These are phyloP conservation scores for Paralagenidium karlingii DNA, from an alignment of 352 stramenopile species.

Conservation along the genomic window DNA sequence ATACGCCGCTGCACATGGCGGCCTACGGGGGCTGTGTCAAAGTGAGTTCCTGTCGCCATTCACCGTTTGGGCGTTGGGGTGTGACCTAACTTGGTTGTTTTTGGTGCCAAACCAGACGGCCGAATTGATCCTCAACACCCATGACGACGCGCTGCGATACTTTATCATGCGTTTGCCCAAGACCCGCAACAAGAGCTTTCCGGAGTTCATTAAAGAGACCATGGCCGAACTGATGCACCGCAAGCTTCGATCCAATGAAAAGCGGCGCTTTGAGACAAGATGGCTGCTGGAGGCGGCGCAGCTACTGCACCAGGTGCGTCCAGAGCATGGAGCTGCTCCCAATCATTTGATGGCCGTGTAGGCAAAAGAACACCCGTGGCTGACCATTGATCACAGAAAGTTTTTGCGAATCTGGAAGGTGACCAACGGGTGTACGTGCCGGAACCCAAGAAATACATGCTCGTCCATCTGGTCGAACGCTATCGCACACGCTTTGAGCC, in stretches of 20 bases:
- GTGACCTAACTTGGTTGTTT: not conserved
- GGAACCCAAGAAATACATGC: conserved; percentile 16
- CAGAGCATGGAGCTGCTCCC: not conserved
- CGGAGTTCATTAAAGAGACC: conserved; percentile 16
- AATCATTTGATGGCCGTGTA: too few species aligned
- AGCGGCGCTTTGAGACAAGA: conserved; percentile 39
- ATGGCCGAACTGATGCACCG: conserved; percentile 32
- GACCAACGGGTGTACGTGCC: conserved; percentile 10
- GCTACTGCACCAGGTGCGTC: conserved; percentile 25
- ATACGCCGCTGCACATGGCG: conserved; percentile 54
- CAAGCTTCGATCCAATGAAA: conserved; percentile 54
- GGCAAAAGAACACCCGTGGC: too few species aligned
- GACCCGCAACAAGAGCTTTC: conserved; percentile 14
- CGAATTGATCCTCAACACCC: conserved; percentile 22
- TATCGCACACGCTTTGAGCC: conserved; percentile 16
- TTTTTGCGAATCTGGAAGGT: not conserved
- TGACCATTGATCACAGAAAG: not conserved
- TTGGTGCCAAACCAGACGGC: conserved; percentile 11
- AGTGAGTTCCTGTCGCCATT: too few species aligned
- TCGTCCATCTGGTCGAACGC: conserved; percentile 30
- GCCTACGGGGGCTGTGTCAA: conserved; percentile 31
- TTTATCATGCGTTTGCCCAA: conserved; percentile 27
- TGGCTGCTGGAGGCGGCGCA: conserved; percentile 46
- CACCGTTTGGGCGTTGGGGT: too few species aligned
- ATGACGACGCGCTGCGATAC: conserved; percentile 31